Evolutionary conservation across 2,329 filamentous ascomycete genomes (phyloP).

Genomic region (Nemania diffusa): DNA sequence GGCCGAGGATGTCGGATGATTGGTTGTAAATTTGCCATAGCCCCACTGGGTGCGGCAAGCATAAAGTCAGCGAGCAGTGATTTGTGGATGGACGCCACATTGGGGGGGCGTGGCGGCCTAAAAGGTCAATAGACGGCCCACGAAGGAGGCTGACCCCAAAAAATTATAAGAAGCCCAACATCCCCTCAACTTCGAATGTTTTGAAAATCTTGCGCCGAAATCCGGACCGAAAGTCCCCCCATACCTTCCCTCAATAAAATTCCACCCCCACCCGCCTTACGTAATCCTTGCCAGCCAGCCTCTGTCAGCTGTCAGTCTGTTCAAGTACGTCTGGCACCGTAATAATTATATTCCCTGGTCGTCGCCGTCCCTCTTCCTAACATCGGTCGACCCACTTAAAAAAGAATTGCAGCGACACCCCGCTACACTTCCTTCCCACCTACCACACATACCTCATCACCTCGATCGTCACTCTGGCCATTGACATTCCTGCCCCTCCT

Average conservation of each 20-base stretch:
- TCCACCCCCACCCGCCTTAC: constrained; percentile 47
- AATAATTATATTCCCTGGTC: constrained; percentile 26
- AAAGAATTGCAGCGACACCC: constrained; percentile 1
- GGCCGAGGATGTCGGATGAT: constrained; percentile 39
- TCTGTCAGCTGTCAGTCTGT: constrained; percentile 43
- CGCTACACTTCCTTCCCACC: neutral
- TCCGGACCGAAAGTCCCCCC: constrained; percentile 64
- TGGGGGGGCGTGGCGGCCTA: constrained; percentile 46
- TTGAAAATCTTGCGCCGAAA: constrained; percentile 64
- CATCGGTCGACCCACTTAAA: constrained; percentile 24
- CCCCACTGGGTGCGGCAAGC: constrained; percentile 46
- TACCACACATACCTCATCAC: constrained; percentile 16
- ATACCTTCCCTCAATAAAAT: constrained; percentile 42
- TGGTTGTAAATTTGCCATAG: constrained; percentile 41
- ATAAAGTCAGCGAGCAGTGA: constrained; percentile 38
- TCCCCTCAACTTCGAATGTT: constrained; percentile 63
- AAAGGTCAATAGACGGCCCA: constrained; percentile 44
- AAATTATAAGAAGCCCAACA: constrained; percentile 68
- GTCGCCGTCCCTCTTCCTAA: constrained; percentile 20
- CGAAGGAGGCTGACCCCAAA: constrained; percentile 48
- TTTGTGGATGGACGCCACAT: constrained; percentile 49
- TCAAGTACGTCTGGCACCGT: constrained; percentile 43
- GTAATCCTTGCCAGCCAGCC: constrained; percentile 36
- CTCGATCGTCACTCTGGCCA: constrained; percentile 14
- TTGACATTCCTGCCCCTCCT: constrained; percentile 15